Evolutionary conservation across 176 grass and related monocot species (phyloP).

Genomic region (Oryza meridionalis): DNA sequence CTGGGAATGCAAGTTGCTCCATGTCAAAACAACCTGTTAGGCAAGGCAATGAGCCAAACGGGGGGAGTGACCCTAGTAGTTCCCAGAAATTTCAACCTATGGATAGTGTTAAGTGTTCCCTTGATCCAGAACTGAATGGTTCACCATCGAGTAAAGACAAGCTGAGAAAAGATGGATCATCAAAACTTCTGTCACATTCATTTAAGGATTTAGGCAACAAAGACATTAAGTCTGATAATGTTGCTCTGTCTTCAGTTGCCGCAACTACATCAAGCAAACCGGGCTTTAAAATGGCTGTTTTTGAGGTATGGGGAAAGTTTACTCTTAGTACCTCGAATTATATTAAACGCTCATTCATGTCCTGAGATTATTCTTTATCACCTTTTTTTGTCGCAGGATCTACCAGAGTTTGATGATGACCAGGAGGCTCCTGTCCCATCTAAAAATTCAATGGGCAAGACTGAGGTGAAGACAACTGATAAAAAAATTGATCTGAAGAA

Average conservation of each 20-base stretch:
- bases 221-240: constrained; percentile 23
- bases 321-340: constrained; percentile 4
- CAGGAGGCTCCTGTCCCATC: constrained; percentile 25
- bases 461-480: constrained; percentile 30
- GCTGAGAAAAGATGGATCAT: constrained; percentile 35
- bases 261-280: constrained; percentile 43
- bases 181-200: constrained; percentile 32
- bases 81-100: constrained; percentile 46
- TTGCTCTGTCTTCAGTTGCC: constrained; percentile 29
- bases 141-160: constrained; percentile 46
- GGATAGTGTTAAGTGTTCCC: constrained; percentile 29
- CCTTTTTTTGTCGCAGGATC: constrained; percentile 45
- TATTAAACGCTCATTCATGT: neutral
- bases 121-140: constrained; percentile 39
- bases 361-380: neutral
- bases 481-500: constrained; percentile 39
- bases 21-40: constrained; percentile 30
- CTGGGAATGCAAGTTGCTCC: constrained; percentile 22
- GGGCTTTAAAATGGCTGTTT: constrained; percentile 63
- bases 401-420: constrained; percentile 56
- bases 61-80: constrained; percentile 23
- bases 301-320: constrained; percentile 43
- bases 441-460: constrained; percentile 29
- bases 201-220: constrained; percentile 28
- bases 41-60: constrained; percentile 40